phyloP scores from a whole-genome alignment of 805 yeast species.

The Vanderwaltozyma polyspora region DNA sequence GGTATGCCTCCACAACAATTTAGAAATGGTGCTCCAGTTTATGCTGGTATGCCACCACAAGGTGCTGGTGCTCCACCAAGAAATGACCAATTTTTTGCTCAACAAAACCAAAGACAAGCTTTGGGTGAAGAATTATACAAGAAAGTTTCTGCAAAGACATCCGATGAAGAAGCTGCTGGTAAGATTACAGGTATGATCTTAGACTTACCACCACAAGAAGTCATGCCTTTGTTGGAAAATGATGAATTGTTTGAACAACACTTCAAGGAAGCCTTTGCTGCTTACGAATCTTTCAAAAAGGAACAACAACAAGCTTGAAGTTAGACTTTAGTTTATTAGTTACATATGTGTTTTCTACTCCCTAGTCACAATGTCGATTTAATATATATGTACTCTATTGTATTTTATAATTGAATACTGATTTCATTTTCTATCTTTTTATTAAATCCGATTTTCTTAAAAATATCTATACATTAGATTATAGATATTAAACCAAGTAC shows the following conservation, averaged over 20 bases:
- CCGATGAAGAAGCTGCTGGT: conserved; percentile 92
- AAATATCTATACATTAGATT: too few species aligned
- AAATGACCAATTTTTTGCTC: conserved; percentile 44
- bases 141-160: conserved; percentile 76
- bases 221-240: conserved; percentile 78
- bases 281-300: conserved; percentile 83
- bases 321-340: too few species aligned
- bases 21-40: conserved; percentile 70
- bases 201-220: conserved; percentile 87
- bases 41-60: conserved; percentile 73
- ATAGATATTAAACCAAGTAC: too few species aligned
- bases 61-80: conserved; percentile 44
- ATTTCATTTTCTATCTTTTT: too few species aligned
- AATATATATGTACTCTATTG: too few species aligned
- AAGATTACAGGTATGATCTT: conserved; percentile 98
- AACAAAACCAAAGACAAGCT: conserved; percentile 91
- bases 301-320: conserved; percentile 29
- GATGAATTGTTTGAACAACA: conserved; percentile 82
- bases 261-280: conserved; percentile 87
- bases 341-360: too few species aligned
- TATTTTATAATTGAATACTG: too few species aligned
- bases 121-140: conserved; percentile 97
- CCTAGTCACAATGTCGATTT: too few species aligned
- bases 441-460: too few species aligned
- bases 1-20: conserved; percentile 59